Percentiles rank a stretch among this genome's conserved stretches.
These are phyloP conservation scores for Megacollybia marginata DNA, from an alignment of 768 basidiomycete genomes.

Conservation along the genomic window DNA sequence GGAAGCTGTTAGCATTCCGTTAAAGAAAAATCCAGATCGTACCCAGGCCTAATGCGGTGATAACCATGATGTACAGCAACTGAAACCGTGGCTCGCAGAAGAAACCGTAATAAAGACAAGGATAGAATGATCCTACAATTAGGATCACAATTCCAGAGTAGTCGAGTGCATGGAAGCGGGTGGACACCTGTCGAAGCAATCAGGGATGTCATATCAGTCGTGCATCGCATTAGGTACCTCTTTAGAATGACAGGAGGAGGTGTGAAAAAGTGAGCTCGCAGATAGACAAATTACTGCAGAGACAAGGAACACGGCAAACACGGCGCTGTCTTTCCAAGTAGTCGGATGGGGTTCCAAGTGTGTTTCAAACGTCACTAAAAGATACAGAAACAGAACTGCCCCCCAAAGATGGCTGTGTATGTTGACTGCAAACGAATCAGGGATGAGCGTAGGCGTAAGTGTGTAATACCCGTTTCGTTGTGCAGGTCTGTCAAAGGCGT, in stretches of 20 bases:
- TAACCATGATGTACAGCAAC: conserved; percentile 44
- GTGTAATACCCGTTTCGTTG: conserved; percentile 48
- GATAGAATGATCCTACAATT: conserved; percentile 73
- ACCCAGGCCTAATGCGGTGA: conserved; percentile 53
- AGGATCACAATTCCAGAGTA: conserved; percentile 78
- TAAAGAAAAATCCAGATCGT: conserved; percentile 22
- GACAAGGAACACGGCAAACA: conserved; percentile 57
- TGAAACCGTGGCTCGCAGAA: conserved; percentile 54
- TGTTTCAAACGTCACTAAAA: conserved; percentile 46
- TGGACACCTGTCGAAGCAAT: conserved; percentile 36
- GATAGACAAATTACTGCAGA: conserved; percentile 71
- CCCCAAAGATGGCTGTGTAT: conserved; percentile 79
- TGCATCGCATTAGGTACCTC: conserved; percentile 29
- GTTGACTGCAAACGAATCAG: conserved; percentile 47
- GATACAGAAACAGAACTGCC: conserved; percentile 49
- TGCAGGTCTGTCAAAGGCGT: conserved; percentile 48
- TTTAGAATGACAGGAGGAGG: conserved; percentile 64
- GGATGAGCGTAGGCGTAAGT: not conserved
- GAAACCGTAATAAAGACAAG: conserved; percentile 73
- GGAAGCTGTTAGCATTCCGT: not conserved
- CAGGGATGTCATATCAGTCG: not conserved
- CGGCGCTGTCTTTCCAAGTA: conserved; percentile 53
- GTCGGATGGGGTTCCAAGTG: conserved; percentile 47
- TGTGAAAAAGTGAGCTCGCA: conserved; percentile 70
- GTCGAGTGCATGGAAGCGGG: conserved; percentile 58